Evolutionary conservation across 164 flowering plant genomes (phyloP).

Genomic region (Chloranthus sessilifolius): DNA sequence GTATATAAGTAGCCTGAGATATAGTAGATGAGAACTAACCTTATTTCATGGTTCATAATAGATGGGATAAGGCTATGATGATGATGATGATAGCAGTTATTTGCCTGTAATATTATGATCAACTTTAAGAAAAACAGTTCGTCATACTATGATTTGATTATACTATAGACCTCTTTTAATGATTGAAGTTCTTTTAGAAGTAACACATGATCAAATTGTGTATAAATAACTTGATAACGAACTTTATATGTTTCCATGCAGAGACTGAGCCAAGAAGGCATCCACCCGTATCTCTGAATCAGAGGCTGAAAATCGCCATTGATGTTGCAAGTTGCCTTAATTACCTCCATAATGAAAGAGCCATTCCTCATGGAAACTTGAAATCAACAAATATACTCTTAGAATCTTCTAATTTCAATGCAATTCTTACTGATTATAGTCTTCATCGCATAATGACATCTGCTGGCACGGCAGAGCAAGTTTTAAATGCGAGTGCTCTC

Average conservation of each 20-base stretch:
- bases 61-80: no score
- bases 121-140: no score
- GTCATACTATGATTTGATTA: no score
- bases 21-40: no score
- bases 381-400: constrained; percentile 66
- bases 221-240: background rate
- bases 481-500: constrained; percentile 66
- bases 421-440: constrained; percentile 59
- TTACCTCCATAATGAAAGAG: constrained; percentile 61
- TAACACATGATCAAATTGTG: no score
- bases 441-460: constrained; percentile 69
- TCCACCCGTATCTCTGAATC: constrained; percentile 34
- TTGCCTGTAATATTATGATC: no score
- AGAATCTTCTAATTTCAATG: constrained; percentile 30
- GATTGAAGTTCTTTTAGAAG: no score
- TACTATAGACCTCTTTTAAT: no score
- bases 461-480: constrained; percentile 68
- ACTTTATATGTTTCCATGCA: constrained; percentile 19
- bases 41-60: no score
- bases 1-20: no score
- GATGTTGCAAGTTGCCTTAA: constrained; percentile 56
- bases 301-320: constrained; percentile 43
- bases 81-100: no score
- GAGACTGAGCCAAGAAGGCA: constrained; percentile 33
- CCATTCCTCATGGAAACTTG: constrained; percentile 77